Conservation (phyloP, 1,284 basidiomycete species). For the Vanrija sp. region DNA sequence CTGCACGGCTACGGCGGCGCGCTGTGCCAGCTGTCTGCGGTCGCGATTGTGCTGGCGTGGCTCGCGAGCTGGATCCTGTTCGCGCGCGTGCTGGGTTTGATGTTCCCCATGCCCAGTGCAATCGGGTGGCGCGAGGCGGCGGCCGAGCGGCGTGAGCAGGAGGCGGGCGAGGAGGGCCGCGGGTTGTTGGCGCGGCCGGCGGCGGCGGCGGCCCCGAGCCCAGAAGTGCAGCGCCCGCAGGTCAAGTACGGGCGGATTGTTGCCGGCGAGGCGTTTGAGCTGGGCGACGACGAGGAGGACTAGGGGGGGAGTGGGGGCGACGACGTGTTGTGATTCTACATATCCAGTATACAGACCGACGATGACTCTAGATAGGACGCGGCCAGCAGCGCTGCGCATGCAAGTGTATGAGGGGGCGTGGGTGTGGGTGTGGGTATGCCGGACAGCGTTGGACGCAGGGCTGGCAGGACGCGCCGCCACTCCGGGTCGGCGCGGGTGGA, state of each 20-base stretch:
- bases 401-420: too few relatives aligned
- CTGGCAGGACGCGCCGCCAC: too few relatives aligned
- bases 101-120: conserved; percentile 33
- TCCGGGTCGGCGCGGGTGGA: too few relatives aligned
- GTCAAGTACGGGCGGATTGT: conserved; percentile 31
- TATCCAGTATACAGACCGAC: too few relatives aligned
- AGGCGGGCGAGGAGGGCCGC: conserved; percentile 4
- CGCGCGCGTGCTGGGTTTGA: conserved; percentile 26
- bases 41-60: conserved; percentile 28
- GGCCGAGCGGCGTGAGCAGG: not conserved
- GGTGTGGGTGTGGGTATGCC: too few relatives aligned
- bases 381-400: too few relatives aligned
- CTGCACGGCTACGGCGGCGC: not conserved
- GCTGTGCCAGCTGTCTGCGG: conserved; percentile 22
- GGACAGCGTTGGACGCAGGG: too few relatives aligned
- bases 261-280: conserved; percentile 39
- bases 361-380: too few relatives aligned
- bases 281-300: conserved; percentile 30
- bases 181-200: not conserved
- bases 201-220: not conserved
- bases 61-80: conserved; percentile 29
- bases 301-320: not conserved
- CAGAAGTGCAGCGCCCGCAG: too few relatives aligned
- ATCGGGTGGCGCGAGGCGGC: conserved; percentile 2
- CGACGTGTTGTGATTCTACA: too few relatives aligned